Conservation (phyloP, 768 basidiomycete genomes). For the Boletus speciosus region DNA sequence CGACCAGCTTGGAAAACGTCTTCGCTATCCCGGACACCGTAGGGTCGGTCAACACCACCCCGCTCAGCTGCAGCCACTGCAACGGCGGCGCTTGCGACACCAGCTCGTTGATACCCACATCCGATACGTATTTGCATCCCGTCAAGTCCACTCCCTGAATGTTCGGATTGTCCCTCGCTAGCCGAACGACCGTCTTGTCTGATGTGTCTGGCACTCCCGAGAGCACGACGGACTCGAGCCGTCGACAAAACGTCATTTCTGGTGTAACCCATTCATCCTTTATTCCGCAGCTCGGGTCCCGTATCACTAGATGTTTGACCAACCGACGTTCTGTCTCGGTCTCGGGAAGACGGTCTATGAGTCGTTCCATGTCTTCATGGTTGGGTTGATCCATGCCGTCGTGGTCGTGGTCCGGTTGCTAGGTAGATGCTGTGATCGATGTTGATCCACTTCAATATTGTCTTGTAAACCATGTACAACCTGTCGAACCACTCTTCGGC, state of each 20-base stretch:
- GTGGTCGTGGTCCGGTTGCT: slow-evolving; percentile 2
- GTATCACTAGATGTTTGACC: slow-evolving; percentile 58
- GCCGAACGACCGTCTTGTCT: slow-evolving; percentile 62
- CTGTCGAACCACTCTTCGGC: slow-evolving; percentile 10
- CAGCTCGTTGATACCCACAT: slow-evolving; percentile 71
- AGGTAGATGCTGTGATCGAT: background rate
- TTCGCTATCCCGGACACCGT: slow-evolving; percentile 69
- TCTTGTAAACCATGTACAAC: background rate
- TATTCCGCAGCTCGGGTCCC: slow-evolving; percentile 38
- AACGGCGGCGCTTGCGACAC: slow-evolving; percentile 65
- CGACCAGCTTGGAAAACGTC: slow-evolving; percentile 71
- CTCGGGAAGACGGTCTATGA: slow-evolving; percentile 58
- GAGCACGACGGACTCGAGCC: slow-evolving; percentile 67
- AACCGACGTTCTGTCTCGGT: slow-evolving; percentile 55
- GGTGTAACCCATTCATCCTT: slow-evolving; percentile 58
- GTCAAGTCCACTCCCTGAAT: slow-evolving; percentile 75
- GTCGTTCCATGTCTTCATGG: slow-evolving; percentile 53
- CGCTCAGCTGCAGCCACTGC: slow-evolving; percentile 71
- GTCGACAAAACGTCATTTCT: slow-evolving; percentile 56
- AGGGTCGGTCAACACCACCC: slow-evolving; percentile 56
- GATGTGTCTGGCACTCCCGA: slow-evolving; percentile 63
- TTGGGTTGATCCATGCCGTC: slow-evolving; percentile 26
- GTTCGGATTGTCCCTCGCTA: slow-evolving; percentile 60
- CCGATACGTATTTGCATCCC: slow-evolving; percentile 72
- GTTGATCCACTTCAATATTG: background rate